Base-by-base conservation (phyloP, 768 basidiomycete species). In the Amanita pallidorosea region DNA sequence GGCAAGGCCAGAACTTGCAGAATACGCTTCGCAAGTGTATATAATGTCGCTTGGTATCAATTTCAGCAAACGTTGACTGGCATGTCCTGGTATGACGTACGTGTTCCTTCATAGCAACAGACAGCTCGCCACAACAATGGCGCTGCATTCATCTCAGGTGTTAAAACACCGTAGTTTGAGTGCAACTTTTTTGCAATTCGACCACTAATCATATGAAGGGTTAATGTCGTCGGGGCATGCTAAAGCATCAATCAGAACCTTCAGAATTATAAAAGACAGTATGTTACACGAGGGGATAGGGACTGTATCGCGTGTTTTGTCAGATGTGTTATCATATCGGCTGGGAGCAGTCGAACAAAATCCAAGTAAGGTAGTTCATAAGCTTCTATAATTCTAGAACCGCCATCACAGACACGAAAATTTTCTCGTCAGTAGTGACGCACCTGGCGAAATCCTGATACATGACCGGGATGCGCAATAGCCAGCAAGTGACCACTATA, bases 361-460 rank as follows among this genome's bases (percentile, higher is more conserved):
- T 91, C 85, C 37, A 96, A 71, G 66, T 92, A 94, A 1, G 90
- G 91, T 36, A 96, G 70, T 33, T 80, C 70, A 59, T 87, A 83
- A 29, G 68, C 67, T 61, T 92, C 87, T 40, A 93, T 83, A 51
- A 83, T 63, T 47, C 91, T 94, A 51, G 33, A 51, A 31, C 54
- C 57, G 40, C 54, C 43, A 52, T 45, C 33, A 53, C 38, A 51
- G 54, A 36, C 40, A 42, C 45, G 35, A 33, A 31, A 25, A 20
- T 36, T 27, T 37, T 31, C 44, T 4, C 5, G 51, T 23, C 47
- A 20, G 51, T 41, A 33, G 40, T 41, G 17, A 61, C 82, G 55
- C 59, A 87, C 92, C 70, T 71, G 40, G 81, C 73, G 45, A 95
- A 75, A 60, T 96, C 91, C 58, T 73, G 75, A 58, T 82, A 86